Percentiles rank a stretch among this genome's conserved stretches.
phyloP scores from a whole-genome alignment of 2,329 filamentous ascomycete species.

The Calcarisporium arbuscula region DNA sequence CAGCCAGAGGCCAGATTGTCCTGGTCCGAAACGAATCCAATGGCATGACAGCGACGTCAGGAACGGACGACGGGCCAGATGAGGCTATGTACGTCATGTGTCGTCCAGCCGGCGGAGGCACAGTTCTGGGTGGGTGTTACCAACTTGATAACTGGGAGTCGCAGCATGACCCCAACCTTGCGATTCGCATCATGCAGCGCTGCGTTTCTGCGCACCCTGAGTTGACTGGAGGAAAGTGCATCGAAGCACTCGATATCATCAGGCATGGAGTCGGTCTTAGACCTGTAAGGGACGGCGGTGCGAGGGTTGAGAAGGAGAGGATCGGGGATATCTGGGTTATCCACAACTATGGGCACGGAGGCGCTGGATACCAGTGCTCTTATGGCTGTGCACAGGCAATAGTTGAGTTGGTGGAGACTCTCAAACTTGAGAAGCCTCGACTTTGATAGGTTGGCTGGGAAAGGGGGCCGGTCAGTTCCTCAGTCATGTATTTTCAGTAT shows the following conservation, averaged over 20 bases:
- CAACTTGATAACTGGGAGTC: background rate
- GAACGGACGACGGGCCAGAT: background rate
- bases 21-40: slow-evolving; percentile 32
- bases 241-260: background rate
- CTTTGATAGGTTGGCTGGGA: no score
- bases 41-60: background rate
- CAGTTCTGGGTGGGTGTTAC: background rate
- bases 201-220: background rate
- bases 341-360: slow-evolving; percentile 66
- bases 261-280: background rate
- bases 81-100: background rate
- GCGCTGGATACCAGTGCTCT: slow-evolving; percentile 58
- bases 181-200: background rate
- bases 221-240: background rate
- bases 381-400: slow-evolving; percentile 13
- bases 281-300: background rate
- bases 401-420: background rate
- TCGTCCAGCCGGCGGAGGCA: background rate
- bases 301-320: slow-evolving; percentile 43
- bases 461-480: no score
- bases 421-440: no score
- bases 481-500: no score
- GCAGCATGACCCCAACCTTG: background rate
- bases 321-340: slow-evolving; percentile 38
- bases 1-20: slow-evolving; percentile 66